Base-by-base conservation (phyloP, 805 yeast genomes). In the Ogataea salicorniae region DNA sequence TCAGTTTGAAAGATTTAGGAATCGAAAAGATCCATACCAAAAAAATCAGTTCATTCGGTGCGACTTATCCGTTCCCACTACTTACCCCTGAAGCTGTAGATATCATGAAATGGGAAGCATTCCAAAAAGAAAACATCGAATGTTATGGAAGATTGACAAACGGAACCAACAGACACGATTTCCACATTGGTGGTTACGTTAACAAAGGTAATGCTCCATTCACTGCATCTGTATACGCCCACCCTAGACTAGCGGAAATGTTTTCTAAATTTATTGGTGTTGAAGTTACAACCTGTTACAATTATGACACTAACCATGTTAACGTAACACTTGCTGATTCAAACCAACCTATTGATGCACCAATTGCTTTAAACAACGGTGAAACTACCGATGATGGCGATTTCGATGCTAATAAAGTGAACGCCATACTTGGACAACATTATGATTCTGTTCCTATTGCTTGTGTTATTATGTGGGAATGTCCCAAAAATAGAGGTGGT, bases 11-110 rank as follows among this genome's bases (percentile, higher is more conserved):
- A 35, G 75, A 70, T 20, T 58, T 71, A 45, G 65, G 68, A 3
- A 70, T 71, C 46, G 51, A 58, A 17, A 66, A 67, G 55, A 67
- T 71, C 1, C 72, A 67, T 46, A 62, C 61, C 13, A 60, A 61
- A 15, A 62, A 68, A 16, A 60, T 67, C 34, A 58, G 65, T 31
- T 64, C 70, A 23, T 61, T 70, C 46, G 76, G 60, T 34, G 83
- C 79, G 20, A 69, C 76, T 35, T 80, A 72, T 47, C 82, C 85
- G 4, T 80, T 80, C 59, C 83, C 83, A 1, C 61, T 80, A 37
- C 74, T 80, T 59, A 75, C 82, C 1, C 72, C 73, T 39, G 84
- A 80, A 53, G 84, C 84, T 1, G 66, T 78, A 39, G 72, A 72
- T 38, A 74, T 80, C 50, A 75, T 80, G 79, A 71, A 75, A 54